A percentile compares a stretch with the other conserved stretches of the same genome.
Evolutionary conservation across 495 filamentous ascomycete genomes (phyloP).

Genomic region (Barbatosphaeria neglecta): DNA sequence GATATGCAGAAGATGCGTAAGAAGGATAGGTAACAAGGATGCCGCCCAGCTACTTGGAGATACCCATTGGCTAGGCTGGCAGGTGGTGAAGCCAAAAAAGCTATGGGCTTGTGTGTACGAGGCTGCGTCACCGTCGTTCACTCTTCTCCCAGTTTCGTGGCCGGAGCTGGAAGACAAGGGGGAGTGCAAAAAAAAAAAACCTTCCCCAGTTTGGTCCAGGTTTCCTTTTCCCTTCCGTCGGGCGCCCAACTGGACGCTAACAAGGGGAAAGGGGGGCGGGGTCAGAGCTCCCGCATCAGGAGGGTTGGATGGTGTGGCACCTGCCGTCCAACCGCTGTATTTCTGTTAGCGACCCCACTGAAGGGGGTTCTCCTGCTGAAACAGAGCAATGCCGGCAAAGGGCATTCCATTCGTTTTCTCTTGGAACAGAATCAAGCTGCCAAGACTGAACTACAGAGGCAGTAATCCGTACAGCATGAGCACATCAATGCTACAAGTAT

Average conservation of each 20-base stretch:
- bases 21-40: neutral
- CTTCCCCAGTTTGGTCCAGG: neutral
- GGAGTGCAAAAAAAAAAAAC: neutral
- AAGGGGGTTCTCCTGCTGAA: too few relatives aligned
- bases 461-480: too few relatives aligned
- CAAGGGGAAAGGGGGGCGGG: slow-evolving; percentile 1
- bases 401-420: too few relatives aligned
- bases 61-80: neutral
- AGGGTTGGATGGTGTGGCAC: neutral
- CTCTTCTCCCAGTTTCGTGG: neutral
- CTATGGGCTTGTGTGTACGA: neutral
- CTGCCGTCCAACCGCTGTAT: too few relatives aligned
- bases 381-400: too few relatives aligned
- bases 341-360: too few relatives aligned
- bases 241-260: neutral
- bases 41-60: neutral
- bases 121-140: neutral
- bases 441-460: too few relatives aligned
- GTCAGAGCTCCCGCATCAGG: neutral
- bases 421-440: too few relatives aligned
- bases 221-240: neutral
- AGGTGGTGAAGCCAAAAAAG: too few relatives aligned
- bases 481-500: too few relatives aligned
- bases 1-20: neutral
- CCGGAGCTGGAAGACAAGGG: neutral